Conservation (phyloP, 306 rosid genomes). For the Vigna nakashimae region DNA sequence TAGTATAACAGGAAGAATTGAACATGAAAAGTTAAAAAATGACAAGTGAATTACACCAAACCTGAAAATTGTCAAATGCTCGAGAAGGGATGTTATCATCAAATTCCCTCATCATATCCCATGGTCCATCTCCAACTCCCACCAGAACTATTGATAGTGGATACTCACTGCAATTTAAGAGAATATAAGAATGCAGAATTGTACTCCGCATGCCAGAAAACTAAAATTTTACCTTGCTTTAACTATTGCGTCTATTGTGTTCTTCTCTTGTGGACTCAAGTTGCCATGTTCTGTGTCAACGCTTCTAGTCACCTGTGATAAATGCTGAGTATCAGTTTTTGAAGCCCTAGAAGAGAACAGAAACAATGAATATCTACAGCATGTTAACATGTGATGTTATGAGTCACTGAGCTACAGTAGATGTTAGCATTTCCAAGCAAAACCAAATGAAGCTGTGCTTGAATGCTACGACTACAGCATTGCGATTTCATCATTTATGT, state of each 20-base stretch:
- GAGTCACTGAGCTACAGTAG: background rate
- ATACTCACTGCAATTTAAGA: conserved; percentile 60
- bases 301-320: conserved; percentile 76
- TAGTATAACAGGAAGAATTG: conserved; percentile 27
- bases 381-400: background rate
- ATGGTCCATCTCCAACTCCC: conserved; percentile 94
- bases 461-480: background rate
- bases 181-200: conserved; percentile 41
- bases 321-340: conserved; percentile 31
- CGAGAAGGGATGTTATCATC: conserved; percentile 84
- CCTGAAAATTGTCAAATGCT: conserved; percentile 86
- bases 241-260: conserved; percentile 77
- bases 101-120: conserved; percentile 85
- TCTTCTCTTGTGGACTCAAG: conserved; percentile 76
- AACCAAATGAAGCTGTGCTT: conserved; percentile 5
- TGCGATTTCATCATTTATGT: conserved; percentile 11
- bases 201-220: conserved; percentile 19
- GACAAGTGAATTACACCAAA: conserved; percentile 38
- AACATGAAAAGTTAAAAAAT: background rate
- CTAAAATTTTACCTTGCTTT: conserved; percentile 67
- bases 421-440: conserved; percentile 23
- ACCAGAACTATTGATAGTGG: conserved; percentile 83
- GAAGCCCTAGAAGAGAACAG: background rate
- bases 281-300: conserved; percentile 66
- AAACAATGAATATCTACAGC: conserved; percentile 32